Conservation (phyloP, 345 rosid genomes). For the Lepidium aucheri region DNA sequence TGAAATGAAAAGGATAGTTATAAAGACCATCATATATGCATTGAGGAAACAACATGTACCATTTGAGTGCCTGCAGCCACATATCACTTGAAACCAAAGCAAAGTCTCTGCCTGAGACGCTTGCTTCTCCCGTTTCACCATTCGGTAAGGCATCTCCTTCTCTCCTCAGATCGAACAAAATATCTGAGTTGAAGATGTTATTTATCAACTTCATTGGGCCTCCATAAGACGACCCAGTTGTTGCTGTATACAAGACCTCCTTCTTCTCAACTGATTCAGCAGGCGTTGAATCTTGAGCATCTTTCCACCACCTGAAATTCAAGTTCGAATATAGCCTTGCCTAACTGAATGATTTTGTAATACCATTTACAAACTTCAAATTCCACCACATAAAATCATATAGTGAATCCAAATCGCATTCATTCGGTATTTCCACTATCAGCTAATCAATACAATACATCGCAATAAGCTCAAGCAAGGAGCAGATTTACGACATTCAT, state of each 20-base stretch:
- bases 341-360: background rate
- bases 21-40: background rate
- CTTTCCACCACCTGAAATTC: conserved; percentile 92
- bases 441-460: background rate
- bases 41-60: conserved; percentile 36
- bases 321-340: background rate
- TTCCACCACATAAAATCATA: background rate
- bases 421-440: background rate
- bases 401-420: conserved; percentile 1
- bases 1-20: background rate
- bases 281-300: conserved; percentile 47
- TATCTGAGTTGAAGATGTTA: conserved; percentile 78
- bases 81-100: conserved; percentile 91
- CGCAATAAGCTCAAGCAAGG: background rate
- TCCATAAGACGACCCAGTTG: conserved; percentile 51
- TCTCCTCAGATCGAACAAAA: conserved; percentile 64
- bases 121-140: conserved; percentile 60
- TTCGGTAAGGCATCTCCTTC: conserved; percentile 49
- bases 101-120: conserved; percentile 78
- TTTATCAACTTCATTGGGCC: conserved; percentile 94
- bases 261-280: conserved; percentile 42
- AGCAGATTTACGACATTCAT: background rate
- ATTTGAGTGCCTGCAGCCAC: conserved; percentile 93
- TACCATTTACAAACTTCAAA: background rate
- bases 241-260: conserved; percentile 65